Evolutionary conservation across 1,284 basidiomycete species (phyloP).

Genomic region (Blastosporella zonata): DNA sequence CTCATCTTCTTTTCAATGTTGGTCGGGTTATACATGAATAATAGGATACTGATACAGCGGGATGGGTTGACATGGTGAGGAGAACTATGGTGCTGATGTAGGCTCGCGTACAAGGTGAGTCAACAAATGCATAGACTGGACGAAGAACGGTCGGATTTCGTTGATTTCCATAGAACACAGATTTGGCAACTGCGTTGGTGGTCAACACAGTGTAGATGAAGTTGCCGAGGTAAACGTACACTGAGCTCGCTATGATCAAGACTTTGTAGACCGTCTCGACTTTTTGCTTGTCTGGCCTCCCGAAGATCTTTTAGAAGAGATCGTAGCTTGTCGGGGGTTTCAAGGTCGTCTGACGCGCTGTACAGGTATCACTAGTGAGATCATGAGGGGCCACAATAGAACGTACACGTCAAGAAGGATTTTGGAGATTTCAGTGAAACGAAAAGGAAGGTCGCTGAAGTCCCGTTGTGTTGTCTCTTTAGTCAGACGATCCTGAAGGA

Average conservation of each 20-base stretch:
- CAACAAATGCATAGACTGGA: constrained; percentile 77
- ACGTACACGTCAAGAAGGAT: constrained; percentile 86
- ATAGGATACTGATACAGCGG: neutral
- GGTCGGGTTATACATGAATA: too few relatives aligned
- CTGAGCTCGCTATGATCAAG: constrained; percentile 77
- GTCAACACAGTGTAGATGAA: neutral
- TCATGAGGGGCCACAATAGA: neutral
- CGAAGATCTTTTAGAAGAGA: constrained; percentile 90
- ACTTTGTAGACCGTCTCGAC: constrained; percentile 75
- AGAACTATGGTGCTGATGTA: constrained; percentile 12
- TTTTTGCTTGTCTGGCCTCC: constrained; percentile 93
- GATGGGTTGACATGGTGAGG: neutral
- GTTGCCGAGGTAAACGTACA: constrained; percentile 39
- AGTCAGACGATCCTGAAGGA: constrained; percentile 68
- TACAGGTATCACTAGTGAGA: neutral
- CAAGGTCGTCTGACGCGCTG: constrained; percentile 89
- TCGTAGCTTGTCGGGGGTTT: constrained; percentile 78
- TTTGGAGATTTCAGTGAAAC: constrained; percentile 87
- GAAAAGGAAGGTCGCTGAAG: constrained; percentile 79
- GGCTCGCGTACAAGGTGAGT: constrained; percentile 35
- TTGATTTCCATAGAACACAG: constrained; percentile 90
- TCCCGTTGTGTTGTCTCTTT: constrained; percentile 70
- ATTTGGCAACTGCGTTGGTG: constrained; percentile 65
- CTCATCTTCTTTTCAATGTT: too few relatives aligned
- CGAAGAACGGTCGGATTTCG: constrained; percentile 88